A percentile compares a stretch with the other conserved stretches of the same genome.
Conservation (phyloP, 306 rosid species). For the Cicer arietinum region DNA sequence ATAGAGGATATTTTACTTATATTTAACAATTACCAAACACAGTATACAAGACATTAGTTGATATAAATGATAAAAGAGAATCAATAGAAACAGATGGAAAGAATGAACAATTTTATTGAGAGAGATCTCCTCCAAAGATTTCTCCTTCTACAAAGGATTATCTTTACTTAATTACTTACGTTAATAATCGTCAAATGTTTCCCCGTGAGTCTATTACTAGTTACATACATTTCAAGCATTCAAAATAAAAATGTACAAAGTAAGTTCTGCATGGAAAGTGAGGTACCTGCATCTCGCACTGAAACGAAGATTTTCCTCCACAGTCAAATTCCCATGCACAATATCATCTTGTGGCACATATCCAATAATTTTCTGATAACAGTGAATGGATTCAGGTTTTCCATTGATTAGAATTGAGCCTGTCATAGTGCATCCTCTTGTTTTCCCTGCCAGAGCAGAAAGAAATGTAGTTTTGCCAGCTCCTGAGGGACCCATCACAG, state of each 20-base stretch:
- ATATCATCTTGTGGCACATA: slow-evolving; percentile 92
- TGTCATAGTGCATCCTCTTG: slow-evolving; percentile 65
- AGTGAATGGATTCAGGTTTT: slow-evolving; percentile 66
- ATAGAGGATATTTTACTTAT: background rate
- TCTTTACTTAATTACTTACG: too few species aligned
- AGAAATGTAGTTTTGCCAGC: slow-evolving; percentile 94
- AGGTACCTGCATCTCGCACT: slow-evolving; percentile 89
- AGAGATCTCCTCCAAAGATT: slow-evolving; percentile 5
- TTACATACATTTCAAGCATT: background rate
- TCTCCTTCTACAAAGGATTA: slow-evolving; percentile 2
- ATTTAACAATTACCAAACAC: background rate
- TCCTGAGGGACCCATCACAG: slow-evolving; percentile 95
- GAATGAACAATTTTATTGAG: background rate
- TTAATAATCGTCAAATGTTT: too few species aligned
- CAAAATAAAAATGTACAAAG: background rate
- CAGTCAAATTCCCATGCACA: slow-evolving; percentile 88
- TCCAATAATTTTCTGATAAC: slow-evolving; percentile 76
- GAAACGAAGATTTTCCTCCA: slow-evolving; percentile 88
- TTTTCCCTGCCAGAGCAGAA: slow-evolving; percentile 75
- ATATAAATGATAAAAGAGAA: background rate
- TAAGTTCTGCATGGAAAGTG: slow-evolving; percentile 29
- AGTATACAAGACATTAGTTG: background rate
- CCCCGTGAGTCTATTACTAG: too few species aligned
- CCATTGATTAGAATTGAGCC: slow-evolving; percentile 79
- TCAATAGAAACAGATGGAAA: background rate